Evolutionary conservation across 2,329 filamentous ascomycete genomes (phyloP).

Genomic region (Colletotrichum cordylinicola): DNA sequence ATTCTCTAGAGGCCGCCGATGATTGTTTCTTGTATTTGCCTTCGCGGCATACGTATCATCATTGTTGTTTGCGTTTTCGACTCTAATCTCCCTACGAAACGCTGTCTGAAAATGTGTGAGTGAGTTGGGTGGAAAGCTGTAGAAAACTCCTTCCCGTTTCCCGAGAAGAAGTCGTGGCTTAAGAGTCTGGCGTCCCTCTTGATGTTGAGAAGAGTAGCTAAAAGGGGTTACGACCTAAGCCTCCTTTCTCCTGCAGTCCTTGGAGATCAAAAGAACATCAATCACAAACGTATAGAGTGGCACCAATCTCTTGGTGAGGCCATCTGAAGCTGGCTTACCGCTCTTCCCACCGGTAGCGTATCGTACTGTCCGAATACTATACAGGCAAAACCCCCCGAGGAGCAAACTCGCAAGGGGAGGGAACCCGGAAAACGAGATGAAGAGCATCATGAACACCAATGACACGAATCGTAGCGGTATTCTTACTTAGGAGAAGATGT

Average conservation of each 20-base stretch:
- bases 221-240: background rate
- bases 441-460: rapidly evolving
- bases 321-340: background rate
- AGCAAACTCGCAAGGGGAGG: background rate
- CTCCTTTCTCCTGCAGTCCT: background rate
- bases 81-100: rapidly evolving
- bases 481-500: background rate
- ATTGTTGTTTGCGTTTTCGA: rapidly evolving
- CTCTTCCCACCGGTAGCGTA: background rate
- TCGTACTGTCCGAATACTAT: background rate
- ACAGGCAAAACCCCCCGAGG: rapidly evolving
- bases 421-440: rapidly evolving
- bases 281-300: background rate
- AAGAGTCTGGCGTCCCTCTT: background rate
- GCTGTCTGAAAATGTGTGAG: background rate
- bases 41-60: background rate
- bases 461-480: background rate
- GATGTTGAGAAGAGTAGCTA: background rate
- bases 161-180: background rate
- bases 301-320: rapidly evolving
- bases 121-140: background rate
- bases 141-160: background rate
- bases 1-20: background rate
- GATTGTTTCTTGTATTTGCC: rapidly evolving
- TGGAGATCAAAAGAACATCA: background rate